Evolutionary conservation across 306 rosid genomes (phyloP).

Genomic region (Purshia tridentata): DNA sequence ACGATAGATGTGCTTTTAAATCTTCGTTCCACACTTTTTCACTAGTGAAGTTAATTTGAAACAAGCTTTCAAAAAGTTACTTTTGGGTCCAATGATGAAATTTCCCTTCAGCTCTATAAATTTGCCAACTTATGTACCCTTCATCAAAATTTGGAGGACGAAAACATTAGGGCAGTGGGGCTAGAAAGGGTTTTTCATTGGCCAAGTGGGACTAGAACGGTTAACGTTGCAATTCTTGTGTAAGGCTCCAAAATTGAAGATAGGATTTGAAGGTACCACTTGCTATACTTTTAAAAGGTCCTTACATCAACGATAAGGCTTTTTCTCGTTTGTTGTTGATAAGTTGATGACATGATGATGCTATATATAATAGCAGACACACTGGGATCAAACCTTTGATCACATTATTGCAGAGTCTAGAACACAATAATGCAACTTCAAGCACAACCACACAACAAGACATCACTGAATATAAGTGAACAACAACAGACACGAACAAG

Average conservation of each 20-base stretch:
- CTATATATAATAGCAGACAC: constrained; percentile 7
- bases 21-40: too few relatives aligned
- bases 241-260: constrained; percentile 6
- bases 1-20: too few relatives aligned
- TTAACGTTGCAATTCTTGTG: neutral
- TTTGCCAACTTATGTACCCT: neutral
- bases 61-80: neutral
- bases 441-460: constrained; percentile 25
- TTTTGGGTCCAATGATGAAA: constrained; percentile 10
- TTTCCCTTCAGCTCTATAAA: neutral
- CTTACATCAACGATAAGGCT: neutral
- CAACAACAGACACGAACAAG: neutral
- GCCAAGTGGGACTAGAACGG: too few relatives aligned
- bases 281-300: neutral
- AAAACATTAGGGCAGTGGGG: neutral
- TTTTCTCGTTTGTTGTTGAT: neutral
- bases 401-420: constrained; percentile 27
- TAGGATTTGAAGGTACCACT: constrained; percentile 17
- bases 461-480: constrained; percentile 11
- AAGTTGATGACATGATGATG: constrained; percentile 22
- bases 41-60: too few relatives aligned
- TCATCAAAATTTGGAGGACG: neutral
- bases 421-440: constrained; percentile 27
- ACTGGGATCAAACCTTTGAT: constrained; percentile 18
- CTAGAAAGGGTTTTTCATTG: too few relatives aligned